Percentiles rank a stretch among this genome's conserved stretches.
These are phyloP conservation scores for Plasmodium vinckei DNA, from an alignment of 169 alveolate species.

Conservation along the genomic window DNA sequence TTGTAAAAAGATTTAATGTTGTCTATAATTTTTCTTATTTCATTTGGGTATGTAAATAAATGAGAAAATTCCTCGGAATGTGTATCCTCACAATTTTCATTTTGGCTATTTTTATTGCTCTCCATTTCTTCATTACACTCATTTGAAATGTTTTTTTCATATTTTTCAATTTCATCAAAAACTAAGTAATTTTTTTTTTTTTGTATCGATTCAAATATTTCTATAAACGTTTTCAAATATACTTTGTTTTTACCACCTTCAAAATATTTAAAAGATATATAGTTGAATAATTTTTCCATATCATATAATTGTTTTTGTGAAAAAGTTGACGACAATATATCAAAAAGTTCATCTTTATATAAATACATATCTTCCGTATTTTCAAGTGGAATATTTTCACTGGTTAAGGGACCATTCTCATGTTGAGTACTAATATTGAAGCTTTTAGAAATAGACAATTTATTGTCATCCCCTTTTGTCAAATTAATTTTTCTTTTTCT, in stretches of 20 bases:
- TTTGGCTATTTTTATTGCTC: neutral
- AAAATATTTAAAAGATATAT: slow-evolving; percentile 20
- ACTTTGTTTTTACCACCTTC: neutral
- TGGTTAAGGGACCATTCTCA: neutral
- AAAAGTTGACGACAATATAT: neutral
- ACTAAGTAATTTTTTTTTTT: neutral
- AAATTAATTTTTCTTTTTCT: neutral
- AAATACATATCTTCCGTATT: slow-evolving; percentile 1
- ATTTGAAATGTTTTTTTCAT: slow-evolving; percentile 22
- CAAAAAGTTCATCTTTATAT: slow-evolving; percentile 19
- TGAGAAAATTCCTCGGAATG: neutral
- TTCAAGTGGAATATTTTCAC: neutral
- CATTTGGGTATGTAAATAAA: slow-evolving; percentile 20
- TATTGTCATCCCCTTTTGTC: neutral
- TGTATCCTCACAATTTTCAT: slow-evolving; percentile 6
- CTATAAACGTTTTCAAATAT: slow-evolving; percentile 3
- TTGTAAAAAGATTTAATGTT: slow-evolving; percentile 9
- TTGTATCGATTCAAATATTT: neutral
- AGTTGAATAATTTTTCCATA: slow-evolving; percentile 18
- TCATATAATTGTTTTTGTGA: neutral
- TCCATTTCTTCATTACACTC: neutral
- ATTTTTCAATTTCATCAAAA: slow-evolving; percentile 37
- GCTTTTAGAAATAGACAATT: neutral
- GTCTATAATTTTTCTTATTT: slow-evolving; percentile 30
- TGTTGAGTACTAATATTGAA: neutral